phyloP scores from a whole-genome alignment of 345 rosid genomes.

The Carallia brachiata region DNA sequence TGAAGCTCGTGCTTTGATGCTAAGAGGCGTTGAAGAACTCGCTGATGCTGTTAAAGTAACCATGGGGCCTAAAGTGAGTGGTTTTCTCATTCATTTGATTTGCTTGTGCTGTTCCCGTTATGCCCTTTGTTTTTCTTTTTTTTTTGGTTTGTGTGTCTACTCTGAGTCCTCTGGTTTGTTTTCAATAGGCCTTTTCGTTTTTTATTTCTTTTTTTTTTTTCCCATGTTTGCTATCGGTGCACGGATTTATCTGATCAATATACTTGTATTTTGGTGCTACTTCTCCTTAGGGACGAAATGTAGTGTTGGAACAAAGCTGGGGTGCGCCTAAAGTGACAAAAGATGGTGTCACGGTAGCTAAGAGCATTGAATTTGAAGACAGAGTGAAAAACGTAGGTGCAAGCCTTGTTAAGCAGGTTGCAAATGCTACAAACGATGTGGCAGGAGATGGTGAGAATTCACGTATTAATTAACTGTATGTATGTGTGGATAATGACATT shows the following conservation, averaged over 20 bases:
- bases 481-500: too few relatives aligned
- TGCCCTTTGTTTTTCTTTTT: too few relatives aligned
- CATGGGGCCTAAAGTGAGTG: conserved; percentile 94
- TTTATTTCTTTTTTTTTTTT: too few relatives aligned
- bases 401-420: conserved; percentile 32
- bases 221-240: too few relatives aligned
- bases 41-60: conserved; percentile 93
- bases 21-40: conserved; percentile 94
- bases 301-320: conserved; percentile 28
- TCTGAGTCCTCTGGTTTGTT: too few relatives aligned
- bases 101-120: neutral
- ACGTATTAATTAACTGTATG: too few relatives aligned
- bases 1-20: conserved; percentile 92
- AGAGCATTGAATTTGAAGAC: conserved; percentile 28
- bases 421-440: conserved; percentile 31
- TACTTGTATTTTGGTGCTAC: neutral
- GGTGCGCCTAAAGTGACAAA: conserved; percentile 31
- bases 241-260: neutral
- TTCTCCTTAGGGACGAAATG: conserved; percentile 27
- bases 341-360: conserved; percentile 36
- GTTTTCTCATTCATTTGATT: neutral
- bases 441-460: conserved; percentile 33
- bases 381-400: conserved; percentile 28
- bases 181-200: too few relatives aligned
- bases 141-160: too few relatives aligned